A percentile compares a stretch with the other conserved stretches of the same genome.
phyloP scores from a whole-genome alignment of 192 early-diverging fungal species.

The Lunasporangiospora selenospora region DNA sequence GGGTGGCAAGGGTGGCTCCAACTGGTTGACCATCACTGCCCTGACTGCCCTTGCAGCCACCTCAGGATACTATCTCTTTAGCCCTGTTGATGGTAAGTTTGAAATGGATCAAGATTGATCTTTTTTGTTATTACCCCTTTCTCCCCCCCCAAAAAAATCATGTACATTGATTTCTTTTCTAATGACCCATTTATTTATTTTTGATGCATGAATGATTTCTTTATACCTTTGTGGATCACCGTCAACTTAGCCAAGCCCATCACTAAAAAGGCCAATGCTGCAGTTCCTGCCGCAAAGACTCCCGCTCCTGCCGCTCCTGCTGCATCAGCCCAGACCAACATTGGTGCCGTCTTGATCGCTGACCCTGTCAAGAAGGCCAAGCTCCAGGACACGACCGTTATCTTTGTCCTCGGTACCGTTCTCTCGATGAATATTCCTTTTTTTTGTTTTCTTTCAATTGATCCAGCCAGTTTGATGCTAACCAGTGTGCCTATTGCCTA shows the following conservation, averaged over 20 bases:
- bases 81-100: constrained; percentile 36
- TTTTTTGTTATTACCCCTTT: neutral
- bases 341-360: constrained; percentile 4
- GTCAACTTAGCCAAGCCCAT: neutral
- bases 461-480: neutral
- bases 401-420: constrained; percentile 85
- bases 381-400: constrained; percentile 70
- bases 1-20: constrained; percentile 11
- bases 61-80: constrained; percentile 47
- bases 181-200: neutral
- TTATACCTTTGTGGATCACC: neutral
- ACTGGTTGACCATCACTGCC: constrained; percentile 35
- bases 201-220: neutral
- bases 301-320: constrained; percentile 1
- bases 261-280: constrained; percentile 11
- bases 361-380: constrained; percentile 28
- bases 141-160: no score
- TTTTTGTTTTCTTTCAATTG: neutral
- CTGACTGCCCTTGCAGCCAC: constrained; percentile 40
- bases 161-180: neutral
- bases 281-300: constrained; percentile 8
- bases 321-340: neutral
- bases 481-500: neutral
- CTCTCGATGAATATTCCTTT: neutral
- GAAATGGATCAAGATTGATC: neutral